Percentiles rank a stretch among this genome's conserved stretches.
Conservation (phyloP, 2,329 filamentous ascomycete species). For the Fusarium marasasianum region DNA sequence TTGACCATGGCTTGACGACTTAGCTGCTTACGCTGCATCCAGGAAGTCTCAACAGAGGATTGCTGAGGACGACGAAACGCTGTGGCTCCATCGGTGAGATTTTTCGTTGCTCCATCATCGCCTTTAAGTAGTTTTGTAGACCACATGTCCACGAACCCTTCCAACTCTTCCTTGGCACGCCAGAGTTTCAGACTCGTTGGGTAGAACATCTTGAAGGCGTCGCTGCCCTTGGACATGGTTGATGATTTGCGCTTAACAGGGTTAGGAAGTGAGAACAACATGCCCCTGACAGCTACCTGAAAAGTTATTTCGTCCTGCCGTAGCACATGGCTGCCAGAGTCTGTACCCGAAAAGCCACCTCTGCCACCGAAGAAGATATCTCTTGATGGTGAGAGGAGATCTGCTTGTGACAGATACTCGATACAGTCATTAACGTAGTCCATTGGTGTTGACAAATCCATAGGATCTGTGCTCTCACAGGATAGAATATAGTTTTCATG, state of each 20-base stretch:
- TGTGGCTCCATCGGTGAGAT: constrained; percentile 57
- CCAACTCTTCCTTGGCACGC: constrained; percentile 83
- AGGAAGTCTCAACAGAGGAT: constrained; percentile 43
- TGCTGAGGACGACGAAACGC: constrained; percentile 58
- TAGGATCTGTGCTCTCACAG: constrained; percentile 67
- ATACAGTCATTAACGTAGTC: constrained; percentile 88
- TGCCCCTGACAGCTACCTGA: constrained; percentile 85
- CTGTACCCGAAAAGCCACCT: constrained; percentile 62
- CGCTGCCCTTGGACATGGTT: constrained; percentile 57
- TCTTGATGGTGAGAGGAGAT: constrained; percentile 81
- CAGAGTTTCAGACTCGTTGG: constrained; percentile 86
- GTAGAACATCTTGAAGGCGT: constrained; percentile 91
- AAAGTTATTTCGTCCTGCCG: constrained; percentile 96
- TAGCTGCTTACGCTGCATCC: constrained; percentile 49
- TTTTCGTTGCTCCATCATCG: constrained; percentile 53
- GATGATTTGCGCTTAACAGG: constrained; percentile 79
- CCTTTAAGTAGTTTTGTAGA: constrained; percentile 68
- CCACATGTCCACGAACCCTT: constrained; percentile 76
- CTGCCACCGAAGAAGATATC: constrained; percentile 72
- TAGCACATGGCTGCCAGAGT: constrained; percentile 75
- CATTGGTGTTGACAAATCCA: constrained; percentile 68
- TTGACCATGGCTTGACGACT: constrained; percentile 27
- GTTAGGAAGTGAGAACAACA: constrained; percentile 84
- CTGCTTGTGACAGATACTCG: constrained; percentile 85
- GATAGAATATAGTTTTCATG: constrained; percentile 95